A percentile compares a stretch with the other conserved stretches of the same genome.
Evolutionary conservation across 345 rosid genomes (phyloP).

Genomic region (Salix viminalis): DNA sequence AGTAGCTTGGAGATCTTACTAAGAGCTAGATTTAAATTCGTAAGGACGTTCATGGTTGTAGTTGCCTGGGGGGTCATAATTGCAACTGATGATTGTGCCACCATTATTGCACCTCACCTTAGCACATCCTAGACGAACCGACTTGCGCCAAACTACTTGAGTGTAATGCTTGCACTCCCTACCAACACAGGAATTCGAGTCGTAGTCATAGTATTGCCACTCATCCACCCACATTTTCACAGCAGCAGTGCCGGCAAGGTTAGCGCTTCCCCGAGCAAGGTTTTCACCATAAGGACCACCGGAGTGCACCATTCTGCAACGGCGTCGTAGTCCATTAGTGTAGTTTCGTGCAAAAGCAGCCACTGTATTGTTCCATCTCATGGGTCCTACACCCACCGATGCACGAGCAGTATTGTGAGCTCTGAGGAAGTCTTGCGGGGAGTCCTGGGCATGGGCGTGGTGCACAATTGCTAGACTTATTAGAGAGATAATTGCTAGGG

Average conservation of each 20-base stretch:
- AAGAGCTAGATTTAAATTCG: background rate
- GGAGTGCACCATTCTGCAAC: slow-evolving; percentile 37
- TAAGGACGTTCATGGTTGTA: slow-evolving; percentile 11
- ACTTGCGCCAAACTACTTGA: slow-evolving; percentile 25
- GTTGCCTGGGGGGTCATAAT: slow-evolving; percentile 26
- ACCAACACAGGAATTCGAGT: slow-evolving; percentile 3
- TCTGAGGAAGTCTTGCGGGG: slow-evolving; percentile 17
- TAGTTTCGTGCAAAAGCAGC: slow-evolving; percentile 35
- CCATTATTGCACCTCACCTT: slow-evolving; percentile 22
- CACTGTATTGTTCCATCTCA: slow-evolving; percentile 35
- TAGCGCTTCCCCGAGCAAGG: slow-evolving; percentile 27
- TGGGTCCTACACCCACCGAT: slow-evolving; percentile 18
- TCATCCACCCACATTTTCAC: slow-evolving; percentile 26
- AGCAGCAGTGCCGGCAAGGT: slow-evolving; percentile 5
- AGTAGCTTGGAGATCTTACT: background rate
- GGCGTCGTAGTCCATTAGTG: slow-evolving; percentile 15
- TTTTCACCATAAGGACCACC: slow-evolving; percentile 37
- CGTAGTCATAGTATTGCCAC: slow-evolving; percentile 17
- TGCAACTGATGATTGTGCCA: slow-evolving; percentile 25
- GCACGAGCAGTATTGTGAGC: slow-evolving; percentile 32
- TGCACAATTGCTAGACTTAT: background rate
- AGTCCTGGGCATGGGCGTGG: slow-evolving; percentile 9
- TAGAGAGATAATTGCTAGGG: too few relatives aligned
- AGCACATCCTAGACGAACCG: slow-evolving; percentile 19
- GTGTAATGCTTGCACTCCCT: slow-evolving; percentile 31